Base-by-base conservation (phyloP, 2,329 filamentous ascomycete genomes). In the Trichoderma sp. region DNA sequence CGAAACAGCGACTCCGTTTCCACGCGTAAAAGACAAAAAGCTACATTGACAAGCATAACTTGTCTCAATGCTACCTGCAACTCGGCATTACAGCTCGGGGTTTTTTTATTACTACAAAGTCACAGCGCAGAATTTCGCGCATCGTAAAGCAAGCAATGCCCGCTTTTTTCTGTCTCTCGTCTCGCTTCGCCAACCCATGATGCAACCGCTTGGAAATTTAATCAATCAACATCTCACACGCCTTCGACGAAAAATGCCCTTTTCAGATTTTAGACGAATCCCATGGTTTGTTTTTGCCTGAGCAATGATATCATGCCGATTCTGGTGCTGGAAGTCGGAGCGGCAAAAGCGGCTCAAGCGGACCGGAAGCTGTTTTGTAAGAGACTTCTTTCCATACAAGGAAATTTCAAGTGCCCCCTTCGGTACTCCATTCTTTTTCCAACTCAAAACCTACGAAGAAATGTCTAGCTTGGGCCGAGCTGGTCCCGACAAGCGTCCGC, bases 401-500 rank as follows among this genome's bases (percentile, higher is more conserved):
- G 66, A 33, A 69, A 59, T 69, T 60, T 18, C 21, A 21, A 16
- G 38, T 29, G 21, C 38, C 60, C 18, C 31, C 31, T 21, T 35
- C 18, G 60, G 60, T n/a, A 63, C 31, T 63, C 60, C 60, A 24
- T 63, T n/a, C 16, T n/a, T 16, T 50, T 33, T 21, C 4, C 45
- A 53, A 41, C n/a, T 41, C 35, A 16, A 38, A 38, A 38, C 27
- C n/a, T n/a, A 38, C 38, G 7, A 41, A 21, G 24, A 50, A 56
- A n/a, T 11, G 27, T 33, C 33, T 33, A 53, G 53, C 67, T 60
- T 72, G 35, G 29, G 59, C 69, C 69, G 67, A 72, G 69, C 69
- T 53, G 59, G 59, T 50, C 24, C 69, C 69, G 69, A 64, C 29
- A 72, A 64, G 69, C 69, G 69, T 50, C 69, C 69, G 69, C 21